These are phyloP conservation scores for Marvania coccoides DNA, from an alignment of 139 green algal genomes.

Conservation along the genomic window DNA sequence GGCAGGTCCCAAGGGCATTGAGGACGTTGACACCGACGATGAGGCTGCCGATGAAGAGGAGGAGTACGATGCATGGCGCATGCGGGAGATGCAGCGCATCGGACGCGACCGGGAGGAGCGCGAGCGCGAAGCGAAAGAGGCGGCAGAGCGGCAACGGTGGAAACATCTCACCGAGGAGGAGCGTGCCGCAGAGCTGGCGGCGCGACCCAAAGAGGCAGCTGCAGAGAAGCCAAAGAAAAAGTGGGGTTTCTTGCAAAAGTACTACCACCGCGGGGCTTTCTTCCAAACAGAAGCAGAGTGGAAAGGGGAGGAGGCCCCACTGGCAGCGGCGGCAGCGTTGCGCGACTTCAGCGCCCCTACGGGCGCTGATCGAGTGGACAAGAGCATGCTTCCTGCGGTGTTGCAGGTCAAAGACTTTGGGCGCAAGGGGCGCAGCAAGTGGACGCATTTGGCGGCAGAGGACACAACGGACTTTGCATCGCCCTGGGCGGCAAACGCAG, in stretches of 20 bases:
- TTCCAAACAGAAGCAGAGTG: slow-evolving; percentile 61
- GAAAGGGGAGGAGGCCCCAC: slow-evolving; percentile 30
- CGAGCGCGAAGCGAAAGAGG: neutral
- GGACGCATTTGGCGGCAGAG: slow-evolving; percentile 78
- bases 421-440: slow-evolving; percentile 83
- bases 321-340: slow-evolving; percentile 19
- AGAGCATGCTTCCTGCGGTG: slow-evolving; percentile 77
- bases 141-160: slow-evolving; percentile 8
- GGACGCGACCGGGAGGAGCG: slow-evolving; percentile 23
- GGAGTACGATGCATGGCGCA: slow-evolving; percentile 80
- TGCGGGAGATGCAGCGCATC: slow-evolving; percentile 72
- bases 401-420: slow-evolving; percentile 98
- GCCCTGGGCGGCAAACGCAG: neutral
- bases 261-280: slow-evolving; percentile 97
- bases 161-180: neutral
- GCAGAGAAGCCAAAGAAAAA: slow-evolving; percentile 48
- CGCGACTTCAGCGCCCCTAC: slow-evolving; percentile 84
- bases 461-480: slow-evolving; percentile 62
- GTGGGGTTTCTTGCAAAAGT: slow-evolving; percentile 94
- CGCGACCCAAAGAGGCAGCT: neutral
- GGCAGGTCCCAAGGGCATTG: slow-evolving; percentile 19
- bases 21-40: slow-evolving; percentile 85
- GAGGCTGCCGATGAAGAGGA: slow-evolving; percentile 55
- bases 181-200: neutral
- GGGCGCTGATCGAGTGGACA: slow-evolving; percentile 88